A percentile compares a stretch with the other conserved stretches of the same genome.
phyloP scores from a whole-genome alignment of 768 basidiomycete genomes.

The Boletus rubescentipes region DNA sequence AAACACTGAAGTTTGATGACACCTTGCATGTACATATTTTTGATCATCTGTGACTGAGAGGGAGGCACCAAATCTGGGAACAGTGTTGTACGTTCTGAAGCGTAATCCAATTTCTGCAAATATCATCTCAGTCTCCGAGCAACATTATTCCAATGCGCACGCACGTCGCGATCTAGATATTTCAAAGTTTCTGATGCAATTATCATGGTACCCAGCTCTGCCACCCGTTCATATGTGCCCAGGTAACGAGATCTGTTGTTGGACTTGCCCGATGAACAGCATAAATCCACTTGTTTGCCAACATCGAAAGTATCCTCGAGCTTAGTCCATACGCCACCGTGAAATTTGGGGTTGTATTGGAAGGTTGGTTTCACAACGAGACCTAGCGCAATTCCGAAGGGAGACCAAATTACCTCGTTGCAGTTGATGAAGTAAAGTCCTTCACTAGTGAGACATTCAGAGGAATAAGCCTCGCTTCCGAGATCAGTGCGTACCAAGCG shows the following conservation, averaged over 20 bases:
- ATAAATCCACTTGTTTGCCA: conserved; percentile 22
- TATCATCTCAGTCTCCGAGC: background rate
- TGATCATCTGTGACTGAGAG: conserved; percentile 24
- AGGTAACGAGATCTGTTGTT: conserved; percentile 15
- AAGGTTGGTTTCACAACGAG: conserved; percentile 25
- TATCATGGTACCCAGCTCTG: conserved; percentile 8
- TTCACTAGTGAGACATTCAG: conserved; percentile 5
- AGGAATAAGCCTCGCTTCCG: background rate
- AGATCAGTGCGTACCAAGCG: conserved; percentile 9
- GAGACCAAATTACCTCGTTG: conserved; percentile 24
- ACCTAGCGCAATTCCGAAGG: conserved; percentile 23
- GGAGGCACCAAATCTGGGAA: conserved; percentile 24
- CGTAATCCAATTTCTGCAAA: conserved; percentile 19
- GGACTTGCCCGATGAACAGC: conserved; percentile 3
- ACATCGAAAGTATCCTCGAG: conserved; percentile 6
- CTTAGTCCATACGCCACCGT: conserved; percentile 19
- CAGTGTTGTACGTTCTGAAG: conserved; percentile 17
- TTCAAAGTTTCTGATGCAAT: conserved; percentile 13
- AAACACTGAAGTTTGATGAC: conserved; percentile 30
- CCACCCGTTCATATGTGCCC: conserved; percentile 28
- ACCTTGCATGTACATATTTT: conserved; percentile 29
- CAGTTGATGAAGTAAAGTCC: conserved; percentile 10
- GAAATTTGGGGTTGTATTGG: conserved; percentile 27
- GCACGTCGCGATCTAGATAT: conserved; percentile 11
- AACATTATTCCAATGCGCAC: background rate